Conservation (phyloP, 129 eudicot genomes). For the Saposhnikovia divaricata region DNA sequence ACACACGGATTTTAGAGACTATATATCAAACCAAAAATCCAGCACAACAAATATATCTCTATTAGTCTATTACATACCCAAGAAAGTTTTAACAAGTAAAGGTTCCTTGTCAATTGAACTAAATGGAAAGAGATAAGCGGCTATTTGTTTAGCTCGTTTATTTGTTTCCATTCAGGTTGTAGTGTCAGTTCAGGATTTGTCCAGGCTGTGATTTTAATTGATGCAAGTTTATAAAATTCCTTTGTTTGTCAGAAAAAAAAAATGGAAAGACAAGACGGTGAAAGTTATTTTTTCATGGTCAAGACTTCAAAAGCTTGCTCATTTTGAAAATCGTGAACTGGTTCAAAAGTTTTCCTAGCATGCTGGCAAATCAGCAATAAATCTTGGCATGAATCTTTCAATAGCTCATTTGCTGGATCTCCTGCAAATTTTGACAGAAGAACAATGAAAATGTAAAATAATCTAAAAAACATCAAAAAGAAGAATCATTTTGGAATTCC, state of each 20-base stretch:
- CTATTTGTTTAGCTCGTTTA: no score
- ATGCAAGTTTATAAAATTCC: no score
- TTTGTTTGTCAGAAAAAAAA: no score
- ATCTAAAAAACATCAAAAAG: no score
- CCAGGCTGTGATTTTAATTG: no score
- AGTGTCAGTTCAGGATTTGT: no score
- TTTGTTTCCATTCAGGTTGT: no score
- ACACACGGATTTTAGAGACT: not conserved
- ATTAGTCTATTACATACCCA: not conserved
- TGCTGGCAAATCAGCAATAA: conserved; percentile 70
- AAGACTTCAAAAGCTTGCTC: conserved; percentile 23
- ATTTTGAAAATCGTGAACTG: conserved; percentile 49
- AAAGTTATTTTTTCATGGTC: conserved; percentile 17
- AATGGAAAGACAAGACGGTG: not conserved
- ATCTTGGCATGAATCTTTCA: conserved; percentile 81
- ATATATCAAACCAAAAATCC: not conserved
- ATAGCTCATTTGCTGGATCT: conserved; percentile 27
- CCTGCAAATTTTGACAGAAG: not conserved
- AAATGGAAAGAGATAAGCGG: no score
- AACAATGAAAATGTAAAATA: no score
- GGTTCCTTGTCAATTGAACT: not conserved
- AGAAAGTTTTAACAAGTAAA: not conserved
- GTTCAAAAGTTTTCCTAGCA: conserved; percentile 62
- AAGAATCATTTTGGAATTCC: no score
- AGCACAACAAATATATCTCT: not conserved